Conservation (phyloP, 2,329 filamentous ascomycete genomes). For the Fusarium ambrosium region DNA sequence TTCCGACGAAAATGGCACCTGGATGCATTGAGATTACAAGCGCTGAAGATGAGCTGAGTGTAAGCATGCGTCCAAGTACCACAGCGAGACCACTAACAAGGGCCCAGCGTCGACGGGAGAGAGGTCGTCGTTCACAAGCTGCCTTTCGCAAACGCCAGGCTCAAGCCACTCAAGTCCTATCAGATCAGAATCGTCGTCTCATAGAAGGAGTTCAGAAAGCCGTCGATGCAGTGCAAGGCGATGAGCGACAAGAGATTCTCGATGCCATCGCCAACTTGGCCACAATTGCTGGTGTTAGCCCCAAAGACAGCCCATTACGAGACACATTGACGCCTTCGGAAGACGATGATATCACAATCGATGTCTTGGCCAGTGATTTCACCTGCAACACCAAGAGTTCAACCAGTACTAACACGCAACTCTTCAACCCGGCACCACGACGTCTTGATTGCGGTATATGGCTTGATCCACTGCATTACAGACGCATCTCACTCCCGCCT, state of each 20-base stretch:
- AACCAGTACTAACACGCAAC: background rate
- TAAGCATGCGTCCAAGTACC: background rate
- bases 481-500: constrained; percentile 21
- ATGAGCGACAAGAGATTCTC: constrained; percentile 20
- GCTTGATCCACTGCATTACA: constrained; percentile 31
- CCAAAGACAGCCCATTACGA: background rate
- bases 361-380: background rate
- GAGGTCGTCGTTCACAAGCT: constrained; percentile 48
- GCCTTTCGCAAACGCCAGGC: constrained; percentile 50
- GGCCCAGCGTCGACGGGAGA: constrained; percentile 45
- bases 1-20: background rate
- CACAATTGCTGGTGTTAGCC: constrained; percentile 13
- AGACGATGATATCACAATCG: background rate
- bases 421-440: background rate
- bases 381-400: background rate
- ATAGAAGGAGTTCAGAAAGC: constrained; percentile 12
- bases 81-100: background rate
- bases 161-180: constrained; percentile 31
- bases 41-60: constrained; percentile 8
- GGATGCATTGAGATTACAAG: background rate
- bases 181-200: constrained; percentile 35
- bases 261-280: constrained; percentile 17
- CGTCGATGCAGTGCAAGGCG: constrained; percentile 2
- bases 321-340: no score
- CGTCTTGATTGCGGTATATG: constrained; percentile 19